These are phyloP conservation scores for Eurotiales sp. DNA, from an alignment of 2,329 filamentous ascomycete genomes.

Conservation along the genomic window DNA sequence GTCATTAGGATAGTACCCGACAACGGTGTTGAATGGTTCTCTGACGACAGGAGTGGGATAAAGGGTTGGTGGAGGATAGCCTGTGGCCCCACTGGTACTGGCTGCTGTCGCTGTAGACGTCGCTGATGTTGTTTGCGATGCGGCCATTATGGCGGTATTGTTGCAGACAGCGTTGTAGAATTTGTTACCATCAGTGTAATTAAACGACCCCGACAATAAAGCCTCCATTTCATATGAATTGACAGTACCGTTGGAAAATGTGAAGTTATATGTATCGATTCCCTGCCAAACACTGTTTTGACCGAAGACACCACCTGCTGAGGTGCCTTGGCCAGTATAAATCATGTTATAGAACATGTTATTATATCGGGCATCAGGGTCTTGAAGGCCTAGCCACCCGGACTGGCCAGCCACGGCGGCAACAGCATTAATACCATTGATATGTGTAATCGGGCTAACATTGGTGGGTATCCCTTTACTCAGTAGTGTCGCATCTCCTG, in stretches of 20 bases:
- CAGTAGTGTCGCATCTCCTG: slow-evolving; percentile 8
- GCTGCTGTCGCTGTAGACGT: neutral
- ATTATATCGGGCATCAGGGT: slow-evolving; percentile 54
- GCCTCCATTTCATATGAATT: neutral
- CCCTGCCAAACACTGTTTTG: slow-evolving; percentile 5
- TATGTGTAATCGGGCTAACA: slow-evolving; percentile 50
- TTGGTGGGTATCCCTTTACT: slow-evolving; percentile 30
- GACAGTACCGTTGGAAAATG: slow-evolving; percentile 3
- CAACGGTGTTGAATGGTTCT: slow-evolving; percentile 28
- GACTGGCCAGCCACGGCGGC: slow-evolving; percentile 44
- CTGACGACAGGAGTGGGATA: slow-evolving; percentile 17
- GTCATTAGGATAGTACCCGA: slow-evolving; percentile 45
- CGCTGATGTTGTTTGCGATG: neutral
- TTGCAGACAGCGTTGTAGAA: neutral
- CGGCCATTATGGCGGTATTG: neutral
- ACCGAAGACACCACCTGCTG: neutral
- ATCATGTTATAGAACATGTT: neutral
- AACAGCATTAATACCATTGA: slow-evolving; percentile 55
- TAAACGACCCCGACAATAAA: neutral
- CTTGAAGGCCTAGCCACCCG: slow-evolving; percentile 49
- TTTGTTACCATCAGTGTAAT: neutral
- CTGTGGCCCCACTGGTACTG: neutral
- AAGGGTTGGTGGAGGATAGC: neutral
- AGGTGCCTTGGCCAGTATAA: neutral
- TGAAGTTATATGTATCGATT: slow-evolving; percentile 5